Evolutionary conservation across 805 yeast genomes (phyloP), one percentile per base, ranked within the genome.

Genomic region (Yarrowia sp.): DNA sequence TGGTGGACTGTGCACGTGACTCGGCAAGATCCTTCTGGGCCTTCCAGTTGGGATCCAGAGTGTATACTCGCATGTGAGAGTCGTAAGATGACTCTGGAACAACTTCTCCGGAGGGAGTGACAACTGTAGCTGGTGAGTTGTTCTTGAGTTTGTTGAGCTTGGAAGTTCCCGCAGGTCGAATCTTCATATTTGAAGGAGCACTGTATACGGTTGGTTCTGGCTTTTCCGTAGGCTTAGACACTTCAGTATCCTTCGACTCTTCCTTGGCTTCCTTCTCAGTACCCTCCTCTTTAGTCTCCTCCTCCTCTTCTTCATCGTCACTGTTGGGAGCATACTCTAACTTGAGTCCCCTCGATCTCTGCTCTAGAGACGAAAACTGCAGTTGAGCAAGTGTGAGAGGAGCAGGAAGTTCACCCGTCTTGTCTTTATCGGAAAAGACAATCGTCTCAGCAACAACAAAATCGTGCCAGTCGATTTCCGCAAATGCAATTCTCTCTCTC

Each of bases 391-490:
- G 76, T 3, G 80, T 77, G 60, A 88, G 72, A 0, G 96, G 79
- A 11, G 72, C 70, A 4, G 79, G 76, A 60, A 87, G 76, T 60
- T 85, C 87, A 4, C 84, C 80, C 10, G 81, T 83, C 17, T 60
- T 31, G 47, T 71, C 74, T 4, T 66, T 81, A 1, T 84, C 85
- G 14, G 84, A 83, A 68, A 91, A 87, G 57, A 81, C 85, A 13
- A 92, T 79, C 1, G 87, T 84, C 58, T 86, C 90, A 8, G 90
- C 87, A 15, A 90, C 79, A 1, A 81, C 79, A 72, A 92, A 93
- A 67, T 89, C 90, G 65, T 86, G 86, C 99, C 99, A 93, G 75
- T 92, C 92, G 22, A 91, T 86, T 9, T 88, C 83, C 0, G 92
- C 90, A 75, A 81, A 90, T 45, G 83, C 86, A 5, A 84, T 68